These are phyloP conservation scores for Tolypocladium paradoxum DNA, from an alignment of 2,329 filamentous ascomycete genomes.

Conservation along the genomic window DNA sequence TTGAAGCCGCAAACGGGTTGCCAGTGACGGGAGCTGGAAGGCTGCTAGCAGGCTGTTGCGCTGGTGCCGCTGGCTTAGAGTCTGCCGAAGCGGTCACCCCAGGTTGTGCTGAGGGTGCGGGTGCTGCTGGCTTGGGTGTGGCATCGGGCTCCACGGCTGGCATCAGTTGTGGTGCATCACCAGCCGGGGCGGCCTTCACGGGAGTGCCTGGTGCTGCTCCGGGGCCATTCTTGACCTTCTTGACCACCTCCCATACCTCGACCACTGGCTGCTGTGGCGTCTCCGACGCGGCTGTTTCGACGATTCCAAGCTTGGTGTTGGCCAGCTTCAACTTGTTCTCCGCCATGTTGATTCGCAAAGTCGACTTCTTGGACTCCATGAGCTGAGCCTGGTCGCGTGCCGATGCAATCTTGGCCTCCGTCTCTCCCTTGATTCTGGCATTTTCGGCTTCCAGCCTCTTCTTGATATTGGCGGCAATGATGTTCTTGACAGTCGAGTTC, in stretches of 20 bases:
- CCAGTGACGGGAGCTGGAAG: conserved; percentile 11
- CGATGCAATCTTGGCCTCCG: conserved; percentile 40
- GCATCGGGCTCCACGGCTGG: not conserved
- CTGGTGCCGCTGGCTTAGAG: conserved; percentile 7
- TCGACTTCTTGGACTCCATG: conserved; percentile 64
- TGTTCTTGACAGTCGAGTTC: conserved; percentile 46
- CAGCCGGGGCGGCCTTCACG: conserved; percentile 3
- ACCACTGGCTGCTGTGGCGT: conserved; percentile 74
- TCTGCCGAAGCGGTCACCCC: conserved; percentile 1
- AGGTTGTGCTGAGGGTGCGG: no score
- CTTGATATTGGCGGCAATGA: conserved; percentile 52
- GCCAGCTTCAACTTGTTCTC: conserved; percentile 57
- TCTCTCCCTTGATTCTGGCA: conserved; percentile 47
- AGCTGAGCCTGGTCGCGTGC: conserved; percentile 55
- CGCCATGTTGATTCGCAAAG: conserved; percentile 66
- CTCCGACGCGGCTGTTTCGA: conserved; percentile 72
- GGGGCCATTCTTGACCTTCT: conserved; percentile 54
- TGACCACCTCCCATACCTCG: conserved; percentile 79
- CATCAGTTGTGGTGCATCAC: not conserved
- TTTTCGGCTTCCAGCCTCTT: conserved; percentile 58
- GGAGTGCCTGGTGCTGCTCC: conserved; percentile 5
- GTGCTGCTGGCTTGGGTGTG: not conserved
- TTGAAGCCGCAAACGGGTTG: conserved; percentile 22
- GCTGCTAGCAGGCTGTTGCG: conserved; percentile 10
- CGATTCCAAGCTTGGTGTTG: conserved; percentile 63